Evolutionary conservation across 2,329 filamentous ascomycete species (phyloP), one percentile per base, ranked within the genome.

Genomic region (Ophiostoma populinum): DNA sequence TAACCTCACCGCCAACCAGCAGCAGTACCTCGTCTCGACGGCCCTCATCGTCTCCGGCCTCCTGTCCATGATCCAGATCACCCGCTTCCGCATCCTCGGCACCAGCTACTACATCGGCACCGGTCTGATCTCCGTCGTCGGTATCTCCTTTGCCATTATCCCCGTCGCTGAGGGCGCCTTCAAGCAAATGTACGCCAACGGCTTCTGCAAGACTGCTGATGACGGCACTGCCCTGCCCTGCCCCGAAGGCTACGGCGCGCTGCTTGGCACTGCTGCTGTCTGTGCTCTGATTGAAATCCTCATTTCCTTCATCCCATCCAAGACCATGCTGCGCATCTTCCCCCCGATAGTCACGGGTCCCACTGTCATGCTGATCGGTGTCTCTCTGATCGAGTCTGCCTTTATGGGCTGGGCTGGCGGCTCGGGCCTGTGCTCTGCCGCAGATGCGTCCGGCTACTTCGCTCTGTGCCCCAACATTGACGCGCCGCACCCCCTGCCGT

Each of bases 351-450:
- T 56, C 24, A 55, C 53, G 6, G 52, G 53, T 30, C 53, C 52
- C 3, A 55, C 53, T 6, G 65, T 68, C 45, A 65, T 67, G 58
- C 62, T 79, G 19, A 86, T 90, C 40, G 81, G 81, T 24, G 69
- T 86, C 28, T 68, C 68, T 37, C 62, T 90, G 36, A 75, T 87
- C 46, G 53, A 70, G 44, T 74, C 67, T 22, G 81, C 77, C 10
- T 80, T 87, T 55, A 56, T 76, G 51, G 69, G 77, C 55, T 87
- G 81, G 81, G 77, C 78, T 35, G 81, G 81, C 13, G 80, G 81
- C 21, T 70, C 64, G 26, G 79, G 80, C 3, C 51, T 55, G 6
- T 76, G 72, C 42, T 57, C 62, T 32, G 56, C 57, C 33, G 47
- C 75, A 48, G 52, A 59, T 40, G 48, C 57, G 3, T 51, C 55